Evolutionary conservation across 208 protist genomes (phyloP).

Genomic region (Trichomonas gallinae): DNA sequence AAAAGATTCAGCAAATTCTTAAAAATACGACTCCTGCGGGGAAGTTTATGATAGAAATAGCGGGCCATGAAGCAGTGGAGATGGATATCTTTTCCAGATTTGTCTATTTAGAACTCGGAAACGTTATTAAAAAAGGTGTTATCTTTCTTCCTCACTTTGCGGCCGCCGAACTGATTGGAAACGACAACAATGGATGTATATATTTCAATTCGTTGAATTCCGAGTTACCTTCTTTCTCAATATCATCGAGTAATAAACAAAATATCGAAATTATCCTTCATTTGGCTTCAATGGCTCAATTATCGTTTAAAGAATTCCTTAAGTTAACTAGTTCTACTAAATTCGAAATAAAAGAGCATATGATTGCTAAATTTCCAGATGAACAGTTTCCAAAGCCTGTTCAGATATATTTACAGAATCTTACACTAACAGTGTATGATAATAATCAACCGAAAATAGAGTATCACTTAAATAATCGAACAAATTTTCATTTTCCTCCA

Average conservation of each 20-base stretch:
- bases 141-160: not conserved
- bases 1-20: not conserved
- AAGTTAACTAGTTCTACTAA: not conserved
- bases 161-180: not conserved
- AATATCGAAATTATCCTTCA: not conserved
- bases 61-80: not conserved
- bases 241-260: not conserved
- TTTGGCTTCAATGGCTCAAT: not conserved
- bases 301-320: not conserved
- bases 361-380: not conserved
- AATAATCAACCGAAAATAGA: not conserved
- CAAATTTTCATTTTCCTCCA: not conserved
- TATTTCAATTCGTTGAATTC: not conserved
- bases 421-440: not conserved
- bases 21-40: not conserved
- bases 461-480: not conserved
- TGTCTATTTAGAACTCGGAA: not conserved
- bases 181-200: not conserved
- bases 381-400: not conserved
- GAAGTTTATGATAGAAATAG: not conserved
- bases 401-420: not conserved
- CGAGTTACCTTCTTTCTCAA: not conserved
- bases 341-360: not conserved
- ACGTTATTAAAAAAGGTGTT: not conserved
- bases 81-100: not conserved